Percentiles rank a stretch among this genome's conserved stretches.
Conservation (phyloP, 495 filamentous ascomycete species). For the Xylaria curta region DNA sequence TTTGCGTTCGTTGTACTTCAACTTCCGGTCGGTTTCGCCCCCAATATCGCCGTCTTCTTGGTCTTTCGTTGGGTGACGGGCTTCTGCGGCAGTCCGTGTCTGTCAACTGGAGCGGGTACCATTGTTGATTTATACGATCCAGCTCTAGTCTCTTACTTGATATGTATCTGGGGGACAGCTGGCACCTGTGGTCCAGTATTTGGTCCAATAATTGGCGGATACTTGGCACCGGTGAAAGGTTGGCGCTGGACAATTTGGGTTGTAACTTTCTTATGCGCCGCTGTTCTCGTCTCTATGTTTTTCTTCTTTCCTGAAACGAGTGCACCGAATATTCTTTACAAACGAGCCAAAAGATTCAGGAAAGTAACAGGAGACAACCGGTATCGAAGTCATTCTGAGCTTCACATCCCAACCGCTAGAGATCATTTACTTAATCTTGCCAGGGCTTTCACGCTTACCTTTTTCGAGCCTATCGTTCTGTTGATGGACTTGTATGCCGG, state of each 20-base stretch:
- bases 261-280: conserved; percentile 34
- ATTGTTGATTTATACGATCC: conserved; percentile 34
- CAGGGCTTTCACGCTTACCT: conserved; percentile 45
- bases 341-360: conserved; percentile 41
- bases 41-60: conserved; percentile 37
- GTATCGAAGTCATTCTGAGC: conserved; percentile 40
- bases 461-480: conserved; percentile 43
- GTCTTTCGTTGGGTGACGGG: conserved; percentile 37
- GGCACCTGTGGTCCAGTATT: conserved; percentile 51
- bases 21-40: conserved; percentile 34
- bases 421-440: conserved; percentile 33
- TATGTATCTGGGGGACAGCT: conserved; percentile 34
- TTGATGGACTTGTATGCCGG: conserved; percentile 61
- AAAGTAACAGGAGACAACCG: conserved; percentile 40
- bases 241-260: conserved; percentile 43
- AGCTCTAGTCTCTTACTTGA: conserved; percentile 18
- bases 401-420: conserved; percentile 37
- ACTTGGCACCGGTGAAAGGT: conserved; percentile 39
- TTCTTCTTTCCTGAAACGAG: conserved; percentile 46
- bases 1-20: conserved; percentile 37
- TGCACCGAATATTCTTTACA: conserved; percentile 42
- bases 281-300: conserved; percentile 34
- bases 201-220: conserved; percentile 53
- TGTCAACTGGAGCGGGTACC: conserved; percentile 35
- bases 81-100: conserved; percentile 34